phyloP scores from a whole-genome alignment of 1,284 basidiomycete genomes.

The Pisolithus thermaeus region DNA sequence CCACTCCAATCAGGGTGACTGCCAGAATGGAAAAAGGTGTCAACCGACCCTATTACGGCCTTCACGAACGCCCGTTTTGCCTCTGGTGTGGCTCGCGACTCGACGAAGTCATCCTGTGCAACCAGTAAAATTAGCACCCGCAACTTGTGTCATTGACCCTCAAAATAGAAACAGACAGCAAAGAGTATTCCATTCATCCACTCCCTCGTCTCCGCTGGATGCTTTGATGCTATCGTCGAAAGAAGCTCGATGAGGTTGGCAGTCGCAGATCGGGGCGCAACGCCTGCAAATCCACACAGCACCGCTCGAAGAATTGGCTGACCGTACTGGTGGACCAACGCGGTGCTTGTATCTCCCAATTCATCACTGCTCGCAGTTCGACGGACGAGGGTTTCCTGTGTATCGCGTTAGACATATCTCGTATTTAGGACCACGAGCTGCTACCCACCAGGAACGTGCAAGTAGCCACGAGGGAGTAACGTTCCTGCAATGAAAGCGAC shows the following conservation, averaged over 20 bases:
- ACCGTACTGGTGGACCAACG: conserved; percentile 59
- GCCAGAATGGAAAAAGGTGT: neutral
- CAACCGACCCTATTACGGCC: conserved; percentile 58
- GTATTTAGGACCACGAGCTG: neutral
- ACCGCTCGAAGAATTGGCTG: conserved; percentile 65
- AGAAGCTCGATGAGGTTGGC: conserved; percentile 80
- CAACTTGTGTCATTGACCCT: neutral
- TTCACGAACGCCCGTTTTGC: conserved; percentile 77
- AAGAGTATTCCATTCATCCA: conserved; percentile 75
- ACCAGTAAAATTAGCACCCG: neutral
- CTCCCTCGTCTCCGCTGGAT: conserved; percentile 44
- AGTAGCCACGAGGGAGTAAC: conserved; percentile 80
- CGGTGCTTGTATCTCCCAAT: conserved; percentile 42
- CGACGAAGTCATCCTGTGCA: conserved; percentile 54
- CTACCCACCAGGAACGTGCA: conserved; percentile 72
- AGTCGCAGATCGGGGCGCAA: conserved; percentile 77
- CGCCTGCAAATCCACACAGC: conserved; percentile 71
- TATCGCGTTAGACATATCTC: conserved; percentile 1
- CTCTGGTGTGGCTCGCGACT: conserved; percentile 56
- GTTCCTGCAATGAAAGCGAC: conserved; percentile 73
- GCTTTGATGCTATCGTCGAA: conserved; percentile 54
- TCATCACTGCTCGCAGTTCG: conserved; percentile 52
- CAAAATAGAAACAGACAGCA: conserved; percentile 43
- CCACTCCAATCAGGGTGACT: neutral
- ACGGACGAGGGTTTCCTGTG: conserved; percentile 55